phyloP scores from a whole-genome alignment of 2,329 filamentous ascomycete genomes.

The Pseudohalonectria lignicola region DNA sequence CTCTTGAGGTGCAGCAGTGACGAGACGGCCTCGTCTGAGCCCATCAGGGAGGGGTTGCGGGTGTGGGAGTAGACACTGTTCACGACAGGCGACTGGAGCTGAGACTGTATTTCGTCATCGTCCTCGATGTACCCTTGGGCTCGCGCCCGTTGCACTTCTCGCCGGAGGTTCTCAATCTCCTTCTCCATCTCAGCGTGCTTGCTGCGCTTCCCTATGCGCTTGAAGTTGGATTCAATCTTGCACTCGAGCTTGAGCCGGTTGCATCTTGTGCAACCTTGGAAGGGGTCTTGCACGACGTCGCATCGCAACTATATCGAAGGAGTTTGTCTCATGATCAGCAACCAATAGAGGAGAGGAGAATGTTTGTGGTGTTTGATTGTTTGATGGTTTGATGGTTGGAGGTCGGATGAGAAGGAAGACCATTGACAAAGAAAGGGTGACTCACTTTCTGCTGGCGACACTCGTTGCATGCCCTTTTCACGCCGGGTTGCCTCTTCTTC shows the following conservation, averaged over 20 bases:
- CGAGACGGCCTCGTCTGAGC: slow-evolving; percentile 57
- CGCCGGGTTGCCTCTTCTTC: slow-evolving; percentile 54
- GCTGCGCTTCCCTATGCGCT: slow-evolving; percentile 67
- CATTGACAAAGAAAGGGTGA: slow-evolving; percentile 11
- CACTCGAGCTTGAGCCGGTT: slow-evolving; percentile 70
- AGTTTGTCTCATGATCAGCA: no score
- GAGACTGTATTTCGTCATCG: slow-evolving; percentile 37
- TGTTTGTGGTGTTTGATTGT: no score
- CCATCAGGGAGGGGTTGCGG: slow-evolving; percentile 53
- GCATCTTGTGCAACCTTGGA: slow-evolving; percentile 67
- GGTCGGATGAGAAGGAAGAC: no score
- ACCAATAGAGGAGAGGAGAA: no score
- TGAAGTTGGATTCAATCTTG: slow-evolving; percentile 83
- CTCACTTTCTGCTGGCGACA: slow-evolving; percentile 77
- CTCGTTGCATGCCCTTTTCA: slow-evolving; percentile 76
- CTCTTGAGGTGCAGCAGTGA: slow-evolving; percentile 56
- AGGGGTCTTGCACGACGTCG: slow-evolving; percentile 74
- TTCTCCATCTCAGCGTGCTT: slow-evolving; percentile 82
- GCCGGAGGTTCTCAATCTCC: slow-evolving; percentile 60
- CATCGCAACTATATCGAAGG: slow-evolving; percentile 54
- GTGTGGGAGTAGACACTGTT: slow-evolving; percentile 48
- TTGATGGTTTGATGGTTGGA: no score
- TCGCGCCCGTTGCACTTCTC: slow-evolving; percentile 49
- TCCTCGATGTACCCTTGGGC: slow-evolving; percentile 45
- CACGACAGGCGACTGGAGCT: slow-evolving; percentile 47